Evolutionary conservation across 2,329 filamentous ascomycete genomes (phyloP).

Genomic region (Graphilbum fragrans): DNA sequence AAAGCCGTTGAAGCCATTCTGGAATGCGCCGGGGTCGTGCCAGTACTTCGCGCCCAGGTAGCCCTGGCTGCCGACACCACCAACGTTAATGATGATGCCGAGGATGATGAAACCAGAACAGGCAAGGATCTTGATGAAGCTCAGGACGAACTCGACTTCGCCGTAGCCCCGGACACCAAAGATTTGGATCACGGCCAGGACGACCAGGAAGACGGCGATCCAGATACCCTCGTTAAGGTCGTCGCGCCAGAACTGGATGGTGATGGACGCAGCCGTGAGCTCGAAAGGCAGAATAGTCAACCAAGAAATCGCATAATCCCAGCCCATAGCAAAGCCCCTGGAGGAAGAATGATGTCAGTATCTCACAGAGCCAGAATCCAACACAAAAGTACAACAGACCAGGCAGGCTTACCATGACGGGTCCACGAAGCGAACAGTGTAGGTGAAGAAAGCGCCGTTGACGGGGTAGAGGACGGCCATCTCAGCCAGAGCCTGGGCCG

Average conservation of each 20-base stretch:
- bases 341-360: not conserved
- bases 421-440: slow-evolving; percentile 48
- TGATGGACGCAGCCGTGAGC: slow-evolving; percentile 39
- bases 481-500: slow-evolving; percentile 48
- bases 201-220: slow-evolving; percentile 42
- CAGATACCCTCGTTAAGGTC: slow-evolving; percentile 40
- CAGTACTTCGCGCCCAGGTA: slow-evolving; percentile 52
- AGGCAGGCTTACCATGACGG: slow-evolving; percentile 33
- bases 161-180: slow-evolving; percentile 46
- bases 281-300: slow-evolving; percentile 39
- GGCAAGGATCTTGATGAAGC: slow-evolving; percentile 44
- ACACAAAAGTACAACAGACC: not conserved
- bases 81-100: slow-evolving; percentile 45
- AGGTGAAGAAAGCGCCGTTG: slow-evolving; percentile 51
- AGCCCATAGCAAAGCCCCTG: slow-evolving; percentile 40
- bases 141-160: slow-evolving; percentile 47
- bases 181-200: slow-evolving; percentile 37
- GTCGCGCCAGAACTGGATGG: slow-evolving; percentile 39
- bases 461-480: slow-evolving; percentile 47
- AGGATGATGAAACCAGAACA: slow-evolving; percentile 53
- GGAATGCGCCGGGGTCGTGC: slow-evolving; percentile 42
- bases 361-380: not conserved
- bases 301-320: slow-evolving; percentile 39
- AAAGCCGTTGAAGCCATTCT: slow-evolving; percentile 37
- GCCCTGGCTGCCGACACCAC: slow-evolving; percentile 41